Conservation (phyloP, 768 basidiomycete genomes). For the Favolaschia claudopus region DNA sequence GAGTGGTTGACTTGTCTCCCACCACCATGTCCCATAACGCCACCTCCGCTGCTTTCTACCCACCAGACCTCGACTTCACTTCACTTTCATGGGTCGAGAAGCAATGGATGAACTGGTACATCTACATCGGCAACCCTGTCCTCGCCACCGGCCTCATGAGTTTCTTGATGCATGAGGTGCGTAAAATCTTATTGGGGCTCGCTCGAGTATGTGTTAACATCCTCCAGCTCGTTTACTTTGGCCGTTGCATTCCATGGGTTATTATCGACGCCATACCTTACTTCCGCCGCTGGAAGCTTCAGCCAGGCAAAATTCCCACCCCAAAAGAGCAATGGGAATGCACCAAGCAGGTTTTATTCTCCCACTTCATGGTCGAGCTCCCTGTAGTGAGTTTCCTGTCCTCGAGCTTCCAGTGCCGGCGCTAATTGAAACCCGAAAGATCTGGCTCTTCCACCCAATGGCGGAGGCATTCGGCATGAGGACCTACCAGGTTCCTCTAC, state of each 20-base stretch:
- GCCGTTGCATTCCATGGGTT: constrained; percentile 93
- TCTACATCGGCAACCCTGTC: constrained; percentile 86
- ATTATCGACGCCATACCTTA: constrained; percentile 94
- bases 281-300: constrained; percentile 94
- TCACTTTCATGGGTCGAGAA: constrained; percentile 76
- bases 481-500: constrained; percentile 95
- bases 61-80: constrained; percentile 60
- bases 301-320: constrained; percentile 85
- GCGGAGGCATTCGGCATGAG: constrained; percentile 89
- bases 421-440: constrained; percentile 49
- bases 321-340: constrained; percentile 91
- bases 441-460: constrained; percentile 91
- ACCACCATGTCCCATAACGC: constrained; percentile 54
- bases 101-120: constrained; percentile 87
- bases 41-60: constrained; percentile 42
- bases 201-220: background rate
- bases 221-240: constrained; percentile 91
- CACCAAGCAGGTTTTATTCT: constrained; percentile 91
- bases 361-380: constrained; percentile 95
- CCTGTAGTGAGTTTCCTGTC: constrained; percentile 71
- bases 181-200: constrained; percentile 35
- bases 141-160: constrained; percentile 94
- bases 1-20: no score
- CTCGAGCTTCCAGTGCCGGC: background rate
- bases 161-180: constrained; percentile 92